These are phyloP conservation scores for Niebla homalea DNA, from an alignment of 495 filamentous ascomycete species.

Conservation along the genomic window DNA sequence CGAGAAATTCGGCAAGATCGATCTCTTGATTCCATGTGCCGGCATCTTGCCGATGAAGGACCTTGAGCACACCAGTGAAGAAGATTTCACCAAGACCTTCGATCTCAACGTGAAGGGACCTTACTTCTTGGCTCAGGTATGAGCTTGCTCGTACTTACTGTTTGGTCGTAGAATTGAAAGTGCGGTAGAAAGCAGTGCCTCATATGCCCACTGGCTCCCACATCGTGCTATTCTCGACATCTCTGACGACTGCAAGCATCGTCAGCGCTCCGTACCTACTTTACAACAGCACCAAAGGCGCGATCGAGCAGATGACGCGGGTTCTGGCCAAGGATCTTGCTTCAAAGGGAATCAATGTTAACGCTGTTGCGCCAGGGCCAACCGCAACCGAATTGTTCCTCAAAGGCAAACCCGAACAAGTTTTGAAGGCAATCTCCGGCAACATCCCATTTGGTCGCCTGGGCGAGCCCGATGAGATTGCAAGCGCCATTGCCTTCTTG, in stretches of 20 bases:
- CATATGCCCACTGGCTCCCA: slow-evolving; percentile 45
- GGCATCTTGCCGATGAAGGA: slow-evolving; percentile 39
- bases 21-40: slow-evolving; percentile 52
- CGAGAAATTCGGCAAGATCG: slow-evolving; percentile 38
- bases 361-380: slow-evolving; percentile 51
- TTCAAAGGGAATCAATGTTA: slow-evolving; percentile 46
- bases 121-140: slow-evolving; percentile 48
- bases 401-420: slow-evolving; percentile 45
- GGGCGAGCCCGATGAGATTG: slow-evolving; percentile 50
- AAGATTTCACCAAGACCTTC: slow-evolving; percentile 42
- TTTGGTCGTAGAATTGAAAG: neutral
- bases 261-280: slow-evolving; percentile 48
- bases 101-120: slow-evolving; percentile 55
- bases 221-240: slow-evolving; percentile 50
- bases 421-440: slow-evolving; percentile 38
- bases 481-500: slow-evolving; percentile 42
- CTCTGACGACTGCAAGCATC: slow-evolving; percentile 28
- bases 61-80: slow-evolving; percentile 44
- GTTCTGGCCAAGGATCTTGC: slow-evolving; percentile 52
- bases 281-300: slow-evolving; percentile 52
- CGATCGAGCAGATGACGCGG: slow-evolving; percentile 56
- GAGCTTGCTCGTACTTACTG: slow-evolving; percentile 2
- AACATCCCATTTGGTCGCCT: slow-evolving; percentile 42
- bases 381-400: slow-evolving; percentile 55
- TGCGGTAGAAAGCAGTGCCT: slow-evolving; percentile 39